Evolutionary conservation across 352 stramenopile species (phyloP), one percentile per base, ranked within the genome.

Genomic region (Globisporangium spiculum): DNA sequence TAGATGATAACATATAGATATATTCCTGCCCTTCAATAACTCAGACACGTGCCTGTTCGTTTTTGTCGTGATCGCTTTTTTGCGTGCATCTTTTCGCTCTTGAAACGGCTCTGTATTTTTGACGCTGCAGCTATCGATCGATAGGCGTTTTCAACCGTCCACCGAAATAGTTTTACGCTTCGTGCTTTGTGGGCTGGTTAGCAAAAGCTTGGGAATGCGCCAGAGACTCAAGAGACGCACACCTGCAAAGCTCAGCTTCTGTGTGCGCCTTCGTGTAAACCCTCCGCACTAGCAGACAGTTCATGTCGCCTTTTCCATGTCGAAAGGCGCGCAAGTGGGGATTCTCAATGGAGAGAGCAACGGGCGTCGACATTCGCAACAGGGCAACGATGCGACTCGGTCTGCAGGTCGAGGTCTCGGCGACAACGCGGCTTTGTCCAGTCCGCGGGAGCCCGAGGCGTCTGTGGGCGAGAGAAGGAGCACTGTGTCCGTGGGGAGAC

Each of bases 271-370:
- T n/a, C 41, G 41, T 48, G 14, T 16, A n/a, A 48, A 48, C 41
- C 16, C 41, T 48, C 41, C 14, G 16, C 4, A 18, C 27, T 16
- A 24, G 22, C 30, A 32, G 36, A 22, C 36, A 58, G 53, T 65
- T 56, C 34, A 61, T 63, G 44, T 26, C 9, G 54, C 36, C 38
- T 22, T 9, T 27, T 62, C 44, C 32, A 70, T 70, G 65, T 59
- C 57, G 24, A 65, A 27, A 66, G n/a, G 46, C 2, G 58, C 34
- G 14, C 65, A 61, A 57, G 65, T 66, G 27, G 46, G 59, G 22
- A 34, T 55, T 60, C 46, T 70, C 16, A 56, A 52, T 24, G 65
- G 27, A 36, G 34, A 41, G 12, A 58, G 24, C 12, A 22, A n/a
- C 46, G 65, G 60, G 20, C 22, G 27, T 27, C 20, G 4, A 12